A percentile compares a stretch with the other conserved stretches of the same genome.
These are phyloP conservation scores for Santalum album DNA, from an alignment of 164 flowering plant species.

Conservation along the genomic window DNA sequence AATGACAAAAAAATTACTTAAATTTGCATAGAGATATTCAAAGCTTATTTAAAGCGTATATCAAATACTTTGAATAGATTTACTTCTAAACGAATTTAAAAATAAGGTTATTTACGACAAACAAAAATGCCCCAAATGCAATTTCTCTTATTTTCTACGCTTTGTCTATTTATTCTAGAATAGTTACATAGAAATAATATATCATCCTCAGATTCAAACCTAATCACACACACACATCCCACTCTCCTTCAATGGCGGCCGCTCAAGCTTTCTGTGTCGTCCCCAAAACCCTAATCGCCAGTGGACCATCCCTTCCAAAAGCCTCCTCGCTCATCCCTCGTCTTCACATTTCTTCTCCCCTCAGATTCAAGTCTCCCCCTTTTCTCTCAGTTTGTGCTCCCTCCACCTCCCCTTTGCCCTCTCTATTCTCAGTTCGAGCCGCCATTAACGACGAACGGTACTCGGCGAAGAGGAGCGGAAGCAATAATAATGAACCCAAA, in stretches of 20 bases:
- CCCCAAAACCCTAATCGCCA: constrained; percentile 28
- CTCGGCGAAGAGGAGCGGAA: constrained; percentile 46
- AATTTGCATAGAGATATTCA: no score
- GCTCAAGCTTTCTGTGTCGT: constrained; percentile 13
- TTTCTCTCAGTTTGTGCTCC: constrained; percentile 5
- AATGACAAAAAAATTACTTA: no score
- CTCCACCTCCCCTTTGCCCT: background rate
- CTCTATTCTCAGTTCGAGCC: constrained; percentile 16
- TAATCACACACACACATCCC: no score
- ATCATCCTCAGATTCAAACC: no score
- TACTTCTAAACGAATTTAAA: no score
- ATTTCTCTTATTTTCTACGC: no score
- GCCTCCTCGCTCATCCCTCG: background rate
- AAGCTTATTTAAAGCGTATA: no score
- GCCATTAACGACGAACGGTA: constrained; percentile 36
- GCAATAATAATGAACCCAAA: constrained; percentile 60
- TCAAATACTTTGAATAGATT: no score
- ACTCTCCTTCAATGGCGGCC: constrained; percentile 24
- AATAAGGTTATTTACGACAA: no score
- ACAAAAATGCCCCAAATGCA: no score
- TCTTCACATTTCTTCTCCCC: background rate
- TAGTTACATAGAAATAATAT: no score
- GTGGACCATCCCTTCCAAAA: constrained; percentile 6
- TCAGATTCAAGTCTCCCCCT: constrained; percentile 12
- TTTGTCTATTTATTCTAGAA: no score